Conservation (phyloP, 495 filamentous ascomycete genomes). For the Aspergillus nidulans region DNA sequence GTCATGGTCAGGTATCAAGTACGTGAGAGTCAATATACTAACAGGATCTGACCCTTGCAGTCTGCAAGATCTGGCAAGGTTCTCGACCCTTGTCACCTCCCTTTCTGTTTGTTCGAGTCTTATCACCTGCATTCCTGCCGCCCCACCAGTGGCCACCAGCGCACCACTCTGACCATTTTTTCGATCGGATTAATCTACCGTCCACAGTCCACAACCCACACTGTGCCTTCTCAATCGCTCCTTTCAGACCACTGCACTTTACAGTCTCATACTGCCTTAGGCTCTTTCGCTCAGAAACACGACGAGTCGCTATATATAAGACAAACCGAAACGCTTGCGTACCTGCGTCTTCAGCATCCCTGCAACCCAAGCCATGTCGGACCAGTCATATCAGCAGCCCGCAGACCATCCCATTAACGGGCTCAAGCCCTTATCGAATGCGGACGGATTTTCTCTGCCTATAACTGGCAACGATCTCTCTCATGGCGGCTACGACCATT, state of each 20-base stretch:
- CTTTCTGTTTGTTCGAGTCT: slow-evolving; percentile 1
- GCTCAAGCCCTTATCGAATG: slow-evolving; percentile 33
- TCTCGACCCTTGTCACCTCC: not conserved
- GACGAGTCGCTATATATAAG: slow-evolving; percentile 4
- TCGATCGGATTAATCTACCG: slow-evolving; percentile 3
- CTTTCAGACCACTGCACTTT: not conserved
- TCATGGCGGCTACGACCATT: slow-evolving; percentile 25
- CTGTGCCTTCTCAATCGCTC: slow-evolving; percentile 3
- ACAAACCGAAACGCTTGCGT: not conserved
- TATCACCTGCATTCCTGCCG: slow-evolving; percentile 2
- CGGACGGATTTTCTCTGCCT: slow-evolving; percentile 27
- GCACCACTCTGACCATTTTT: not conserved
- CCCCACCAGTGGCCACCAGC: not conserved
- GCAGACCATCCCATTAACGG: slow-evolving; percentile 22
- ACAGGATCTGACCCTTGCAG: not conserved
- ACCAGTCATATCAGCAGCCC: slow-evolving; percentile 10
- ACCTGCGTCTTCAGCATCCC: not conserved
- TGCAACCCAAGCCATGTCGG: slow-evolving; percentile 16
- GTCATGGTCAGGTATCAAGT: not conserved
- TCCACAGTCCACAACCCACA: not conserved
- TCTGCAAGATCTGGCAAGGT: not conserved
- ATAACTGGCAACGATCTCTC: slow-evolving; percentile 32
- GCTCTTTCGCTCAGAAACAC: not conserved
- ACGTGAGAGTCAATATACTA: not conserved
- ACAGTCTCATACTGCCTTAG: not conserved